Conservation (phyloP, 108 stramenopile species). For the Parietichytrium sp. region DNA sequence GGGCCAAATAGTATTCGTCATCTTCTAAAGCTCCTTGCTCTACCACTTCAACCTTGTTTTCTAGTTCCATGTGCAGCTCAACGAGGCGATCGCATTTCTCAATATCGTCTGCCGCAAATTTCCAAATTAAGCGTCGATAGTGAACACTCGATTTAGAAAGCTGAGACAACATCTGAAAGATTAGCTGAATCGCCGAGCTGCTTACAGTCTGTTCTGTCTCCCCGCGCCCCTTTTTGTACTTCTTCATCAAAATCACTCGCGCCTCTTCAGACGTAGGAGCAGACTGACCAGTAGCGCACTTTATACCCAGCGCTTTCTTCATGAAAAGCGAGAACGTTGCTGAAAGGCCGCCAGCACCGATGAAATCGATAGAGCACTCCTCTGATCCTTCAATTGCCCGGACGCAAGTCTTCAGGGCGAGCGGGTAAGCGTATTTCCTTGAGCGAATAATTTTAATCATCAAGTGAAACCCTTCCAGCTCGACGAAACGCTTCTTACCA, state of each 20-base stretch:
- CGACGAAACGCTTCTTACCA: neutral
- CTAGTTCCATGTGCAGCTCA: neutral
- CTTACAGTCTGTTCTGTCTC: neutral
- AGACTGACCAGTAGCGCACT: too few relatives aligned
- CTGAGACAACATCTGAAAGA: neutral
- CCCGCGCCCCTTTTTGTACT: neutral
- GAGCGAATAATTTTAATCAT: neutral
- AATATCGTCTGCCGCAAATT: neutral
- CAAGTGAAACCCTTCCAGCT: neutral
- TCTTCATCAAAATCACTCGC: neutral
- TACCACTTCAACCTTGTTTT: neutral
- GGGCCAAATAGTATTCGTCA: neutral
- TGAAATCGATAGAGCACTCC: neutral
- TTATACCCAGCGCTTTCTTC: neutral
- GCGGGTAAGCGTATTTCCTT: neutral
- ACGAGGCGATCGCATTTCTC: neutral
- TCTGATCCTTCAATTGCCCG: neutral
- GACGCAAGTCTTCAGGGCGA: neutral
- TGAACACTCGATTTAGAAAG: neutral
- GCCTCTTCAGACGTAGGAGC: too few relatives aligned
- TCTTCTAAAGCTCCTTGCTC: neutral
- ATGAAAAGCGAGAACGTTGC: constrained; percentile 15
- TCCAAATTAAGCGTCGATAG: neutral
- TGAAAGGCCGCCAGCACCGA: neutral
- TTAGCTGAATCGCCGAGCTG: neutral